Evolutionary conservation across 208 protist genomes (phyloP), one percentile per base, ranked within the genome.

Genomic region (Acanthamoeba divionensis): DNA sequence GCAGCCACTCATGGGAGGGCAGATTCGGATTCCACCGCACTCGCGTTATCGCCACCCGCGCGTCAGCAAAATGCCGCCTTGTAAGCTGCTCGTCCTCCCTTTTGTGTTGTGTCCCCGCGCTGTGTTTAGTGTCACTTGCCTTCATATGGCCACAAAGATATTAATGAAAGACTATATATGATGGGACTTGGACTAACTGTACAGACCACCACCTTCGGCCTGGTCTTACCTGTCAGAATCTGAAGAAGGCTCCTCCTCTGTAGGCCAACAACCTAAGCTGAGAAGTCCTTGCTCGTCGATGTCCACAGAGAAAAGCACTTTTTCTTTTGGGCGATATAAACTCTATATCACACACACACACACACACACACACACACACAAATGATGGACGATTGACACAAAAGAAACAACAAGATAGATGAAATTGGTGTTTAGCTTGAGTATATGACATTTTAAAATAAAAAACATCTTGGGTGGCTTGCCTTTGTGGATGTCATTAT

Each of bases 251-350:
- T 21, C 18, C 18, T 57, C 52, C 15, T 21, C 52, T 29, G 4
- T 1, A 36, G 26, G 57, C 24, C 4, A 63, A n/a, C 24, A 65
- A 26, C 60, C 31, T 65, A 24, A 65, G 57, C 13, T 6, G 57
- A 13, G 52, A 57, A 57, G 52, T 13, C 18, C 15, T 13, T 57
- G 52, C 15, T 18, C 52, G 52, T 13, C 15, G 52, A 57, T 57
- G 52, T 13, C 52, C 15, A 57, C 52, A 41, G 31, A 47, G 4
- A 77, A 47, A 7, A 47, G 45, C 12, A 52, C 38, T n/a, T 57
- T 77, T 13, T 77, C 67, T 47, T 77, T 77, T n/a, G 67, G 67
- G 21, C 67, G 67, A 52, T 77, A 77, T n/a, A 77, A 47, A 21
- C 67, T 77, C 67, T n/a, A 13, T n/a, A n/a, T n/a, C n/a, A n/a